These are phyloP conservation scores for Helichrysum umbraculigerum DNA, from an alignment of 129 eudicot genomes.

Conservation along the genomic window DNA sequence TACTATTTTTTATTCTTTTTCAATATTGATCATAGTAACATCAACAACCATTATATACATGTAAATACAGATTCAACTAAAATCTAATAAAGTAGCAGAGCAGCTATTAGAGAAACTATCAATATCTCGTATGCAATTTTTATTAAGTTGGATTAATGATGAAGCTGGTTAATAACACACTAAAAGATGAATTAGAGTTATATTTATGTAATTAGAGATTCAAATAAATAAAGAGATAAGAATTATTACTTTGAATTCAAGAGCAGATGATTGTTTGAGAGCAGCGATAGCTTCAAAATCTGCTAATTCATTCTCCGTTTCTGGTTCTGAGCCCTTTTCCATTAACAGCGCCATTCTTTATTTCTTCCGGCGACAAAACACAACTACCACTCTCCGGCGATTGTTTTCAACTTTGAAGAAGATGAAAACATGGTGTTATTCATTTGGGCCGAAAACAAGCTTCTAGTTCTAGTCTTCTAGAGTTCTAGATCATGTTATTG, in stretches of 20 bases:
- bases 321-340: conserved; percentile 77
- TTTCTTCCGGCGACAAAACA: neutral
- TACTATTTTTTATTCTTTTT: too few species aligned
- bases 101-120: too few species aligned
- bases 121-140: too few species aligned
- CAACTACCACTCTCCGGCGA: neutral
- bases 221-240: neutral
- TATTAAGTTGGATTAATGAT: too few species aligned
- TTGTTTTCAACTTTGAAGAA: neutral
- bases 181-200: too few species aligned
- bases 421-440: neutral
- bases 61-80: too few species aligned
- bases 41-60: too few species aligned
- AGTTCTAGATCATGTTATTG: neutral
- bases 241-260: conserved; percentile 71
- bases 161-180: too few species aligned
- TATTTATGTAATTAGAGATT: too few species aligned
- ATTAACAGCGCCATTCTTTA: conserved; percentile 57
- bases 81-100: too few species aligned
- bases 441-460: neutral
- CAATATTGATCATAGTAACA: too few species aligned
- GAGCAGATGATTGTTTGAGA: conserved; percentile 68
- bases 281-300: conserved; percentile 81
- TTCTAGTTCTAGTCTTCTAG: too few species aligned
- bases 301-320: conserved; percentile 59